Conservation (phyloP, 1,284 basidiomycete genomes). For the Calocybe gambosa region DNA sequence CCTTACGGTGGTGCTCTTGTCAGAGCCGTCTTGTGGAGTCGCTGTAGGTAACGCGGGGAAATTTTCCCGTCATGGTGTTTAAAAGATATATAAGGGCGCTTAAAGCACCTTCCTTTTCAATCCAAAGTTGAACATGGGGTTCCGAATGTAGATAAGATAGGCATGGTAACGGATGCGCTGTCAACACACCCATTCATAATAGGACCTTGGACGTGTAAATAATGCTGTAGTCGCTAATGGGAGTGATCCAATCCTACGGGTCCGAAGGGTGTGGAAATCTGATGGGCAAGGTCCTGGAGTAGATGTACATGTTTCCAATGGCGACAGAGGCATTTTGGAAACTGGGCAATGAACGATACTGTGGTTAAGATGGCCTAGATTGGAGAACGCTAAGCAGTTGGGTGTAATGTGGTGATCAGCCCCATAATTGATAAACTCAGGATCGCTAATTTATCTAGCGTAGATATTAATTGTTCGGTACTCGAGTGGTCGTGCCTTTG, state of each 20-base stretch:
- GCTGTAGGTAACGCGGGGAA: not conserved
- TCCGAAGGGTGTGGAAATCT: slow-evolving; percentile 1
- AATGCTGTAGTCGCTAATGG: not conserved
- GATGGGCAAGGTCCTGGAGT: not conserved
- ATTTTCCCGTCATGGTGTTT: not conserved
- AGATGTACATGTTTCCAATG: not conserved
- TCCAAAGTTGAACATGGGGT: not conserved
- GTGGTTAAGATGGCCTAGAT: too few species aligned
- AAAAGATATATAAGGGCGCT: not conserved
- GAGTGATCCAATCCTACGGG: not conserved
- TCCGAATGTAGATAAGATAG: not conserved
- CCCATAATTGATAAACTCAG: too few species aligned
- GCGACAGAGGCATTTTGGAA: not conserved
- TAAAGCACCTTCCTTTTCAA: not conserved
- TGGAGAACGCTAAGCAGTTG: too few species aligned
- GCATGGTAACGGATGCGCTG: slow-evolving; percentile 4
- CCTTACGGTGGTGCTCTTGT: not conserved
- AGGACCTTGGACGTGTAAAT: not conserved
- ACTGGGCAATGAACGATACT: too few species aligned
- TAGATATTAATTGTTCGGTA: too few species aligned
- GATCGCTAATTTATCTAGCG: too few species aligned
- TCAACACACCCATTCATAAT: not conserved
- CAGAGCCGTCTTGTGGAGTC: not conserved
- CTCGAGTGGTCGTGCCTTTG: too few species aligned
- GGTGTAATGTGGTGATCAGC: too few species aligned